These are phyloP conservation scores for Clitoria ternatea DNA, from an alignment of 306 rosid genomes.

Conservation along the genomic window DNA sequence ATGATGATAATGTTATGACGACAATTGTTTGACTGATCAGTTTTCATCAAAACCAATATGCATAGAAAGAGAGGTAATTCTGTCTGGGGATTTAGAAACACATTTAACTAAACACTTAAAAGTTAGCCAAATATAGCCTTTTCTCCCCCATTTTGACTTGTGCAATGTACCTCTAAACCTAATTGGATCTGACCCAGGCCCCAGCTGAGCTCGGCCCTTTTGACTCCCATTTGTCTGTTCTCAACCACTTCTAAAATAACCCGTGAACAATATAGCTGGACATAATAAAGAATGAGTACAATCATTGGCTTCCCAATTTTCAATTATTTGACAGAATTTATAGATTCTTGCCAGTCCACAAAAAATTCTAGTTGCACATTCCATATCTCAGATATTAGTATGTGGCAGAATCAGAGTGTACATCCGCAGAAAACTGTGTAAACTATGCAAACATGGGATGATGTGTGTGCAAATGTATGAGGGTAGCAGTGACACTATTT, in stretches of 20 bases:
- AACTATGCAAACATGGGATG: background rate
- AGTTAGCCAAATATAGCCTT: background rate
- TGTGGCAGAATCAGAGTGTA: background rate
- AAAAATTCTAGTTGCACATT: background rate
- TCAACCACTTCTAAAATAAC: slow-evolving; percentile 28
- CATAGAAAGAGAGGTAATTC: background rate
- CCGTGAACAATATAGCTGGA: slow-evolving; percentile 25
- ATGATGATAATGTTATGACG: background rate
- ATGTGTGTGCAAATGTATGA: background rate
- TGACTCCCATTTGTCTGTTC: background rate
- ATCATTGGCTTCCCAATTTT: background rate
- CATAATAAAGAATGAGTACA: background rate
- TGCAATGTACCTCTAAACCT: slow-evolving; percentile 9
- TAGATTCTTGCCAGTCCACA: background rate
- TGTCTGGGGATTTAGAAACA: slow-evolving; percentile 35
- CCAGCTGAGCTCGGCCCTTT: slow-evolving; percentile 29
- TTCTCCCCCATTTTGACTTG: slow-evolving; percentile 42
- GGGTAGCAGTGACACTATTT: background rate
- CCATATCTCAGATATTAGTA: background rate
- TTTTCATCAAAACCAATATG: slow-evolving; percentile 3
- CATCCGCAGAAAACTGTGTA: background rate
- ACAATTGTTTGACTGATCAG: slow-evolving; percentile 11
- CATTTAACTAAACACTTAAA: slow-evolving; percentile 13
- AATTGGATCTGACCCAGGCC: slow-evolving; percentile 11
- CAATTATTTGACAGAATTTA: background rate